Percentiles rank a stretch among this genome's conserved stretches.
Conservation (phyloP, 2,329 filamentous ascomycete genomes). For the Blastomyces silverae region DNA sequence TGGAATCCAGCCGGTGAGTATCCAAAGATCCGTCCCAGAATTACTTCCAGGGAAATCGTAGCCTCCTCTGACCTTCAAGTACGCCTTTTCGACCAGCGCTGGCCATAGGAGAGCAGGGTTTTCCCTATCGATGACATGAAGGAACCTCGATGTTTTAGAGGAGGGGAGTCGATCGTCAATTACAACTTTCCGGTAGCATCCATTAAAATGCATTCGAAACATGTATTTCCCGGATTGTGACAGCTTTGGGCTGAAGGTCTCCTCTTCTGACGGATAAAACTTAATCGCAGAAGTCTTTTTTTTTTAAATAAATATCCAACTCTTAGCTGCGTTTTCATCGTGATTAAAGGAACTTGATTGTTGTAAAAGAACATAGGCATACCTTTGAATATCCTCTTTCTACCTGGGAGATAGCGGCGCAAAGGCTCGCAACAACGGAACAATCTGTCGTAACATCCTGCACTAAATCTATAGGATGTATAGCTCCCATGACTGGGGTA, state of each 20-base stretch:
- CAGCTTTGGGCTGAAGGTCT: constrained; percentile 51
- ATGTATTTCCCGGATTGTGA: constrained; percentile 85
- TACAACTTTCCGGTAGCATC: constrained; percentile 30
- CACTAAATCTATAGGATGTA: constrained; percentile 67
- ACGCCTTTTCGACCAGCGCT: constrained; percentile 89
- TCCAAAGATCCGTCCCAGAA: constrained; percentile 88
- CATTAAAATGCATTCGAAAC: constrained; percentile 41
- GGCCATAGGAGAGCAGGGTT: constrained; percentile 84
- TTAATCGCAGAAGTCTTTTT: constrained; percentile 55
- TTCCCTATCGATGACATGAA: constrained; percentile 81
- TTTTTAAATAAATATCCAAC: not conserved
- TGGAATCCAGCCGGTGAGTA: constrained; percentile 91
- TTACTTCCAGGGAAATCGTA: constrained; percentile 98
- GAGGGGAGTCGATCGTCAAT: constrained; percentile 89
- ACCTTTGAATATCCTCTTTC: constrained; percentile 64
- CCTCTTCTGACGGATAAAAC: constrained; percentile 66
- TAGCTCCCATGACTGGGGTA: constrained; percentile 51
- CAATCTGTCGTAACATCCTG: constrained; percentile 96
- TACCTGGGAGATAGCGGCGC: constrained; percentile 66
- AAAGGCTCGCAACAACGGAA: constrained; percentile 92
- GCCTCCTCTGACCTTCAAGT: constrained; percentile 87
- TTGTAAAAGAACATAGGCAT: constrained; percentile 24
- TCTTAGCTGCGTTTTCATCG: not conserved
- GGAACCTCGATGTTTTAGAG: constrained; percentile 58
- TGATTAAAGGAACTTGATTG: constrained; percentile 6